phyloP scores from a whole-genome alignment of 352 stramenopile species.

The Phytophthora citrophthora region DNA sequence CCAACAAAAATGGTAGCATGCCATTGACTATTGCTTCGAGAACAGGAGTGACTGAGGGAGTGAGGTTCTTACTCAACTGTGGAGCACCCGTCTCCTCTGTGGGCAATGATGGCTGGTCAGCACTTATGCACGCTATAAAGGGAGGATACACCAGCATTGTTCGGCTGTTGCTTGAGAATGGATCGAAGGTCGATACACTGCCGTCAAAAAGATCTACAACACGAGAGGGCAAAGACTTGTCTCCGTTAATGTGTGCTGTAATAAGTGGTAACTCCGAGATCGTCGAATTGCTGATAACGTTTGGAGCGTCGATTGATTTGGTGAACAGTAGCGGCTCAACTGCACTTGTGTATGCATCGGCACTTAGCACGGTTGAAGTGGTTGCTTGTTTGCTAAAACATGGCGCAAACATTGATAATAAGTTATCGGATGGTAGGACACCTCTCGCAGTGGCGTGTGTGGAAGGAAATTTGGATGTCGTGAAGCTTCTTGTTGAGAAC shows the following conservation, averaged over 20 bases:
- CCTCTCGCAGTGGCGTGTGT: not conserved
- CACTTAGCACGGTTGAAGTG: not conserved
- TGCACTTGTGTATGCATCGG: not conserved
- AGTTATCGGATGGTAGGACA: not conserved
- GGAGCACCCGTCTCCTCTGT: no score
- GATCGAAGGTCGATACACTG: no score
- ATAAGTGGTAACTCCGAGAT: not conserved
- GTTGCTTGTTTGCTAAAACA: slow-evolving; percentile 3
- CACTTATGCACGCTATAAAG: no score
- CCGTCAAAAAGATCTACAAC: no score
- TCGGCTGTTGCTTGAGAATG: not conserved
- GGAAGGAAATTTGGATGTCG: not conserved
- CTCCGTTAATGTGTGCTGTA: not conserved
- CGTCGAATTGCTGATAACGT: not conserved
- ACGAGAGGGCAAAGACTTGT: no score
- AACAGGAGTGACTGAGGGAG: no score
- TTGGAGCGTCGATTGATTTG: not conserved
- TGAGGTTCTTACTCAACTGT: no score
- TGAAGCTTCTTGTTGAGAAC: not conserved
- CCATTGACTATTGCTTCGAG: no score
- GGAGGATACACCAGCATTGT: not conserved
- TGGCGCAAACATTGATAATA: not conserved
- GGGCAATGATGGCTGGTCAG: no score
- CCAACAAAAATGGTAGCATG: no score
- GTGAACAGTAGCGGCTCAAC: not conserved